These are phyloP conservation scores for Gonapodya prolifera DNA, from an alignment of 192 early-diverging fungal species.

Conservation along the genomic window DNA sequence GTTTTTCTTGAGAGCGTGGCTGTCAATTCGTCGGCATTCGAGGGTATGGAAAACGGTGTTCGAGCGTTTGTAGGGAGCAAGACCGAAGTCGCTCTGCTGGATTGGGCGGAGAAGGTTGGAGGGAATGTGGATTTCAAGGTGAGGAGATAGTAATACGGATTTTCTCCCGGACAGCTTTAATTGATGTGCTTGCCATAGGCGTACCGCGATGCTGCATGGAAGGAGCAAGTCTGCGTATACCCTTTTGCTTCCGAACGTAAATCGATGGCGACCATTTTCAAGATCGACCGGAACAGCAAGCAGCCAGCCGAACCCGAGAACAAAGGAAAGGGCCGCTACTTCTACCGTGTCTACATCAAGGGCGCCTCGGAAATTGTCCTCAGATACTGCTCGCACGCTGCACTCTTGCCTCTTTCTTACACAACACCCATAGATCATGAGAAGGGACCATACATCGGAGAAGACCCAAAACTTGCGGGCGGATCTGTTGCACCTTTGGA, in stretches of 20 bases:
- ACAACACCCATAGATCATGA: slow-evolving; percentile 11
- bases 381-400: slow-evolving; percentile 27
- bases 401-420: slow-evolving; percentile 4
- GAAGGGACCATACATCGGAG: slow-evolving; percentile 9
- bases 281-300: slow-evolving; percentile 6
- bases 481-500: no score
- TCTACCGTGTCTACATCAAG: slow-evolving; percentile 77
- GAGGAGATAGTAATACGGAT: no score
- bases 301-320: slow-evolving; percentile 4
- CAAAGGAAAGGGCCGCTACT: no score
- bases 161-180: slow-evolving; percentile 84
- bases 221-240: slow-evolving; percentile 54
- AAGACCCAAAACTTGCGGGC: no score
- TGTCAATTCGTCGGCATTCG: slow-evolving; percentile 71
- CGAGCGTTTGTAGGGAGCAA: neutral
- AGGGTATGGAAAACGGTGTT: slow-evolving; percentile 7
- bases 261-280: slow-evolving; percentile 77
- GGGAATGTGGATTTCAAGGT: no score
- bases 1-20: slow-evolving; percentile 19
- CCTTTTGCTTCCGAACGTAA: slow-evolving; percentile 92
- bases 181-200: slow-evolving; percentile 56
- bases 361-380: slow-evolving; percentile 87
- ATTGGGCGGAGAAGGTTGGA: no score
- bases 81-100: no score
- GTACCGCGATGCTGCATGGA: slow-evolving; percentile 45